Evolutionary conservation across 1,139 yeast genomes (phyloP).

Genomic region (Kluyveromyces sp.): DNA sequence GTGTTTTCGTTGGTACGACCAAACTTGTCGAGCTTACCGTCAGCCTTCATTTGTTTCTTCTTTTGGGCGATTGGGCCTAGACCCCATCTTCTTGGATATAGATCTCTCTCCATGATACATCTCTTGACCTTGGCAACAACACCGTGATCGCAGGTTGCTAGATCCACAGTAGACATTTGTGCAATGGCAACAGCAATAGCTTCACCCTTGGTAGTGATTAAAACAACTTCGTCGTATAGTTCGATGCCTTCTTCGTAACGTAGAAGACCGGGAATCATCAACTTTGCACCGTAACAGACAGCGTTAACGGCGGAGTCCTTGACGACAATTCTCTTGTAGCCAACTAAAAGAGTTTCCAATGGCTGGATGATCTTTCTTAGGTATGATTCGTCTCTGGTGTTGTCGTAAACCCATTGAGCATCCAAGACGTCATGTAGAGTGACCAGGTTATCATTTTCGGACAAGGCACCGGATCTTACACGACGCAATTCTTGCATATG

Average conservation of each 20-base stretch:
- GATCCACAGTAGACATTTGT: conserved; percentile 97
- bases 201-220: conserved; percentile 98
- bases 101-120: conserved; percentile 98
- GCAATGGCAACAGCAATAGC: conserved; percentile 98
- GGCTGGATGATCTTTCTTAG: conserved; percentile 93
- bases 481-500: conserved; percentile 99
- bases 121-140: conserved; percentile 98
- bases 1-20: conserved; percentile 92
- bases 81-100: conserved; percentile 99
- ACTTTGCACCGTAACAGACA: conserved; percentile 97
- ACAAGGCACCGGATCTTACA: conserved; percentile 94
- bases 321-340: conserved; percentile 94
- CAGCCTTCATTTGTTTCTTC: conserved; percentile 97
- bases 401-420: conserved; percentile 97
- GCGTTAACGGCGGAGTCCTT: conserved; percentile 98
- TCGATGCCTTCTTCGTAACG: conserved; percentile 98
- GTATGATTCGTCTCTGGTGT: conserved; percentile 93
- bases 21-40: conserved; percentile 92
- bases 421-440: conserved; percentile 95
- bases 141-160: conserved; percentile 96
- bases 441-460: conserved; percentile 85
- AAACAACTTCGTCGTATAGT: conserved; percentile 93
- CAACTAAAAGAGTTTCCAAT: conserved; percentile 83
- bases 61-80: conserved; percentile 97
- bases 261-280: conserved; percentile 96